Evolutionary conservation across 1,139 yeast species (phyloP).

Genomic region (Diutina scorzettiae): DNA sequence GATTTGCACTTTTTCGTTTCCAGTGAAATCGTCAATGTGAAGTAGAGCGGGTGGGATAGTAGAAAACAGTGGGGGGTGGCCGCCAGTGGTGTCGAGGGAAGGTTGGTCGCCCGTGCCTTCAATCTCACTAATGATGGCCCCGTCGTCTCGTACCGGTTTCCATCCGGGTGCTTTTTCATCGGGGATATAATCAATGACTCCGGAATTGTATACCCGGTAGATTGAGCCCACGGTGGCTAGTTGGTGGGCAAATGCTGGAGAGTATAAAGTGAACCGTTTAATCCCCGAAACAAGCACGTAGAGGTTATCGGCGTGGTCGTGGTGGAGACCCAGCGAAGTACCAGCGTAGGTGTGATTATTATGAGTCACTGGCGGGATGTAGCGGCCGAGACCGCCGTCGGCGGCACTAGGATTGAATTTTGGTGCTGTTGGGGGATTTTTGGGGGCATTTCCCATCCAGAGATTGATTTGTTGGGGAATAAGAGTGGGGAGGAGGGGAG

Average conservation of each 20-base stretch:
- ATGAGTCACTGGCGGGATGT: neutral
- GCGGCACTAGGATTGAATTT: neutral
- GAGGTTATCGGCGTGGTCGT: slow-evolving; percentile 68
- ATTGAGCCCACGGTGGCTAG: slow-evolving; percentile 52
- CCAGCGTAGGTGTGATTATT: slow-evolving; percentile 15
- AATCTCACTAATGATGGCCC: slow-evolving; percentile 35
- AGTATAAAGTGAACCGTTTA: slow-evolving; percentile 55
- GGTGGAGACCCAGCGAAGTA: slow-evolving; percentile 66
- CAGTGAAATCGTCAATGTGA: slow-evolving; percentile 40
- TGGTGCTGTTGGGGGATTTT: slow-evolving; percentile 6
- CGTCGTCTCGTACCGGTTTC: slow-evolving; percentile 50
- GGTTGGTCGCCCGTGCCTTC: slow-evolving; percentile 7
- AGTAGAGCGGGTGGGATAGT: slow-evolving; percentile 48
- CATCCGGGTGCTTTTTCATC: slow-evolving; percentile 45
- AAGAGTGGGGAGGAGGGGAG: slow-evolving; percentile 27
- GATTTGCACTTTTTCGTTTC: slow-evolving; percentile 15
- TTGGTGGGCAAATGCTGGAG: slow-evolving; percentile 47
- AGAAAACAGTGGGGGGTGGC: slow-evolving; percentile 62
- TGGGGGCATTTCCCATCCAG: slow-evolving; percentile 45
- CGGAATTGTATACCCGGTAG: slow-evolving; percentile 38
- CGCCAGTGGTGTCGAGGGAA: slow-evolving; percentile 3
- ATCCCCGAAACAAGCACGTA: slow-evolving; percentile 47
- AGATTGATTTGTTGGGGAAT: slow-evolving; percentile 62
- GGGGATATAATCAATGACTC: slow-evolving; percentile 49
- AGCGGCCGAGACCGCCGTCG: neutral